Conservation (phyloP, 768 basidiomycete genomes). For the Pleurotus salmoneostramineus region DNA sequence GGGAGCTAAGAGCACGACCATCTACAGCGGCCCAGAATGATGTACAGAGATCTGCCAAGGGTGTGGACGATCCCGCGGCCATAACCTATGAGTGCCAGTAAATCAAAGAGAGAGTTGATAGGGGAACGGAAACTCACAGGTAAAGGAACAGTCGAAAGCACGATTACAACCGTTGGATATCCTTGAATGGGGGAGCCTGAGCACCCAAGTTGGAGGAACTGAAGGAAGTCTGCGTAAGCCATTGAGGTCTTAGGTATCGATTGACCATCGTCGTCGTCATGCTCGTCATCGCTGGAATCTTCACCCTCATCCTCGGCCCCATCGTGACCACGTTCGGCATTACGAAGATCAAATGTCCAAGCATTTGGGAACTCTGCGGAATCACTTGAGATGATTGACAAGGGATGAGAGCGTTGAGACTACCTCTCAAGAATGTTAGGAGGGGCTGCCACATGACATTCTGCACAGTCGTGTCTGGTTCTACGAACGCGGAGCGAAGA, state of each 20-base stretch:
- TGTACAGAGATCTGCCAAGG: slow-evolving; percentile 52
- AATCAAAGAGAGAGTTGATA: background rate
- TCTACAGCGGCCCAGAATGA: slow-evolving; percentile 85
- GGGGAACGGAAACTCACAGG: slow-evolving; percentile 32
- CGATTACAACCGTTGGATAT: slow-evolving; percentile 78
- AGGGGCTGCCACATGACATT: slow-evolving; percentile 66
- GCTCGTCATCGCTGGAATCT: slow-evolving; percentile 28
- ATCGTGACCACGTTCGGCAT: slow-evolving; percentile 13
- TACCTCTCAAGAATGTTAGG: slow-evolving; percentile 70
- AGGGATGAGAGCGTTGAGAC: slow-evolving; percentile 16
- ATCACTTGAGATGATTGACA: too few relatives aligned
- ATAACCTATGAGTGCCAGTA: slow-evolving; percentile 20
- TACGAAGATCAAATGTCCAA: slow-evolving; percentile 52
- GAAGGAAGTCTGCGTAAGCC: slow-evolving; percentile 71
- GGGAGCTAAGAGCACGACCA: slow-evolving; percentile 56
- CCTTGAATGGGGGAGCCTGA: slow-evolving; percentile 73
- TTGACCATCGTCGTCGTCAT: slow-evolving; percentile 27
- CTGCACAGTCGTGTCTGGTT: slow-evolving; percentile 69
- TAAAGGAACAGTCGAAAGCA: slow-evolving; percentile 77
- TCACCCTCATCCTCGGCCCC: slow-evolving; percentile 30
- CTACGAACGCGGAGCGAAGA: slow-evolving; percentile 65
- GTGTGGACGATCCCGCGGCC: slow-evolving; percentile 19
- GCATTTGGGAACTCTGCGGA: slow-evolving; percentile 66
- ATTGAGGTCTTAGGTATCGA: slow-evolving; percentile 23
- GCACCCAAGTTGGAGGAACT: slow-evolving; percentile 77